phyloP scores from a whole-genome alignment of 2,329 filamentous ascomycete species.

The Trichoderma endophyticum region DNA sequence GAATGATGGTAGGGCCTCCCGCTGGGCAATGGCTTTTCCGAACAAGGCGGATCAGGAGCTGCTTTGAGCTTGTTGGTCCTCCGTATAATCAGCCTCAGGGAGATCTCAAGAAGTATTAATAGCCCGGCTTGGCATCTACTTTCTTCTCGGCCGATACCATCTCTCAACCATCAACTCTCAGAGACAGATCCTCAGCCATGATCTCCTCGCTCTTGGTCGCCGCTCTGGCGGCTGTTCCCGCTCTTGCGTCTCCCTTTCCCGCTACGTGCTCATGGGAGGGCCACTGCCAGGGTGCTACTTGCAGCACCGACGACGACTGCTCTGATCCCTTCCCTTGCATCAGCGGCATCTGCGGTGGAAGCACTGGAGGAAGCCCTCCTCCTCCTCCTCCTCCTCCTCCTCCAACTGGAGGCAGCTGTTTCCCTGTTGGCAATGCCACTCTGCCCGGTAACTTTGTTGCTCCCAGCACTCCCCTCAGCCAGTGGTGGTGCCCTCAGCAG shows the following conservation, averaged over 20 bases:
- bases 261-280: neutral
- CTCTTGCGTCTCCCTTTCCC: constrained; percentile 11
- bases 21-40: neutral
- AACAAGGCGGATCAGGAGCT: neutral
- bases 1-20: neutral
- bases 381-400: too few species aligned
- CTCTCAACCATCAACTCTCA: neutral
- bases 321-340: neutral
- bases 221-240: constrained; percentile 17
- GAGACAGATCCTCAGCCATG: constrained; percentile 12
- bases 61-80: neutral
- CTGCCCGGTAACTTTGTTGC: constrained; percentile 17
- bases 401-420: constrained; percentile 18
- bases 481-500: constrained; percentile 26
- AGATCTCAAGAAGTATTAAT: constrained; percentile 12
- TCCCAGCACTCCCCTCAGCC: constrained; percentile 16
- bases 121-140: constrained; percentile 5
- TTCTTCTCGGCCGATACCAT: neutral
- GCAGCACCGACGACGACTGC: neutral
- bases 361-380: neutral
- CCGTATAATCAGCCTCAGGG: neutral
- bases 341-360: neutral
- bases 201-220: constrained; percentile 11
- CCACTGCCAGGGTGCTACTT: neutral
- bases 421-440: constrained; percentile 21